phyloP scores from a whole-genome alignment of 2,329 filamentous ascomycete genomes.

The Trichoderma simmonsii region DNA sequence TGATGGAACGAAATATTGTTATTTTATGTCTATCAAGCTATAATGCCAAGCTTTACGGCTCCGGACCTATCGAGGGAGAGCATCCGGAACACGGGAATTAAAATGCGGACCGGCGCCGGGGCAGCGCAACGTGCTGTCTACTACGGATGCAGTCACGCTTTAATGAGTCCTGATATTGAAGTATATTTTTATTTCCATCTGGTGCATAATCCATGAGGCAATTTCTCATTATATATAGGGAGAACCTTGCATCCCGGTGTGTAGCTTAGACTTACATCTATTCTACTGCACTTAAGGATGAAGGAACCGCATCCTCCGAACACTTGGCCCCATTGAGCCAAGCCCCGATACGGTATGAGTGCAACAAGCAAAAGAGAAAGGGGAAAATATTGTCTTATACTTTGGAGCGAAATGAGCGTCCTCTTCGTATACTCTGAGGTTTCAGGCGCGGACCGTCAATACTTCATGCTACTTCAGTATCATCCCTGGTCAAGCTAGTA shows the following conservation, averaged over 20 bases:
- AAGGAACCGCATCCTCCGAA: too few species aligned
- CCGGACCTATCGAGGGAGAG: background rate
- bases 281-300: too few species aligned
- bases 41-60: background rate
- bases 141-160: accelerated
- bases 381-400: background rate
- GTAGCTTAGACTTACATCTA: too few species aligned
- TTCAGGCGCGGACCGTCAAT: too few species aligned
- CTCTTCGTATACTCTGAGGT: too few species aligned
- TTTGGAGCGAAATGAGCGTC: too few species aligned
- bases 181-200: accelerated
- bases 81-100: background rate
- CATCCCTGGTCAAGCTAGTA: too few species aligned
- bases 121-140: background rate
- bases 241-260: too few species aligned
- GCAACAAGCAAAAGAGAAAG: background rate
- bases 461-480: too few species aligned
- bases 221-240: too few species aligned
- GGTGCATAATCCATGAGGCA: background rate
- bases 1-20: background rate
- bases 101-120: background rate
- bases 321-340: background rate
- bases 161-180: background rate
- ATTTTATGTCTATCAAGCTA: background rate
- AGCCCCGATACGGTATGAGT: background rate